These are phyloP conservation scores for Yamadazyma dendronema DNA, from an alignment of 1,139 yeast species.

Conservation along the genomic window DNA sequence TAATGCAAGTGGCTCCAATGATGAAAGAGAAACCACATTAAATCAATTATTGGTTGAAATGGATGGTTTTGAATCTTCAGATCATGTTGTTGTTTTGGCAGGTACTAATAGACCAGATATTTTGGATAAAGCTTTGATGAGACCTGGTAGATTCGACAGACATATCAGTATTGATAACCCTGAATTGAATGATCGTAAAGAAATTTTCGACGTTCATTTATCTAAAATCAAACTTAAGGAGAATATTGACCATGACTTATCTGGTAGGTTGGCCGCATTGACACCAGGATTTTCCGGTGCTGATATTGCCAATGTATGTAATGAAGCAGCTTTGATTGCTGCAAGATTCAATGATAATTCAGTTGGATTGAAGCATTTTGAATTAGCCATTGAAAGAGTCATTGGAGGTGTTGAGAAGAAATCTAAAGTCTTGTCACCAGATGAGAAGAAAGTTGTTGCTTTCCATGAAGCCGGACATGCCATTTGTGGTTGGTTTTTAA, in stretches of 20 bases:
- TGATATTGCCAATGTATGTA: conserved; percentile 94
- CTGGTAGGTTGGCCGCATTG: conserved; percentile 88
- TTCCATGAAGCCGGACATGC: conserved; percentile 99
- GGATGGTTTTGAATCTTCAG: conserved; percentile 91
- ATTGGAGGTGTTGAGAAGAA: conserved; percentile 96
- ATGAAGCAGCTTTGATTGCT: conserved; percentile 95
- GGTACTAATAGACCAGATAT: conserved; percentile 97
- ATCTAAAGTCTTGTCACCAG: conserved; percentile 74
- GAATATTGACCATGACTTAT: conserved; percentile 44
- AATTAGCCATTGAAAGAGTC: conserved; percentile 94
- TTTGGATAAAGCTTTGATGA: conserved; percentile 83
- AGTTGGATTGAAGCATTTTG: conserved; percentile 79
- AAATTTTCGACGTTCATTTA: conserved; percentile 84
- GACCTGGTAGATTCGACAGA: conserved; percentile 97
- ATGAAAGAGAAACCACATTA: conserved; percentile 94
- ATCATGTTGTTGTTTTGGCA: conserved; percentile 94
- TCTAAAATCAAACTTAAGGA: conserved; percentile 57
- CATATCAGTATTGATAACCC: conserved; percentile 91
- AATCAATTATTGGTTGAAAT: conserved; percentile 94
- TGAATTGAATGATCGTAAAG: conserved; percentile 89
- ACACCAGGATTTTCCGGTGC: conserved; percentile 99
- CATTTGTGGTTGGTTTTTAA: conserved; percentile 92
- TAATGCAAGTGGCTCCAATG: conserved; percentile 83
- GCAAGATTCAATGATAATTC: conserved; percentile 75
- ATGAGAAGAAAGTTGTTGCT: conserved; percentile 87